Evolutionary conservation across 352 stramenopile genomes (phyloP), one percentile per base, ranked within the genome.

Genomic region (Globisporangium acanthophoron): DNA sequence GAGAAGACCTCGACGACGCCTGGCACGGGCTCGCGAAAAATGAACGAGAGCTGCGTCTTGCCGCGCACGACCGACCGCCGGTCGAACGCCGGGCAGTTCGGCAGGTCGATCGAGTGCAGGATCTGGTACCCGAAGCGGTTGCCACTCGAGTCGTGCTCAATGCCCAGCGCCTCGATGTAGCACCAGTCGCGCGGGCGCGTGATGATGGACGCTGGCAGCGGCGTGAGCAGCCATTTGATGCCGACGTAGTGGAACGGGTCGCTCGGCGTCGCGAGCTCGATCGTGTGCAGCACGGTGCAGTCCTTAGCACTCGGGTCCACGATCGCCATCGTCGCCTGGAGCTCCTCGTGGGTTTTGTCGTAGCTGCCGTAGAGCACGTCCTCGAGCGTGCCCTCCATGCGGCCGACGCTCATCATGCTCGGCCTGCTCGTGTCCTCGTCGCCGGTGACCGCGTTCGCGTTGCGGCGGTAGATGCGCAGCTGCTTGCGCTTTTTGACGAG

Each of bases 141-240:
- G 15, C 74, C 66, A 1, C 57, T 53, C 9, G 54, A 41, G 56
- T 84, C 74, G 40, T 21, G 46, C 27, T 65, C 54, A 48, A 80
- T 71, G 6, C 78, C 78, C 47, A 76, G 71, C 8, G 73, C 71
- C 31, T 85, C 69, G 0, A 88, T 40, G 29, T 56, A 16, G 39
- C 67, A 61, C 59, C 59, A 71, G 51, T 74, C 67, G 44, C 67
- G 64, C 40, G 65, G 52, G 11, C 46, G 33, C 53, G 69, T 45
- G 45, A 74, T 41, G 20, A 45, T 18, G n/a, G 58, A 47, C 1
- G 16, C 50, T 0, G 71, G 67, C 44, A 77, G 57, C 50, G 73
- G 65, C 43, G 67, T 75, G 41, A 76, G 52, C 9, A 66, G 67
- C 76, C 76, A 85, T 47, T 85, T 85, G 40, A 87, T 55, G 9